phyloP scores from a whole-genome alignment of 208 protist species.

The Tritrichomonas foetus region DNA sequence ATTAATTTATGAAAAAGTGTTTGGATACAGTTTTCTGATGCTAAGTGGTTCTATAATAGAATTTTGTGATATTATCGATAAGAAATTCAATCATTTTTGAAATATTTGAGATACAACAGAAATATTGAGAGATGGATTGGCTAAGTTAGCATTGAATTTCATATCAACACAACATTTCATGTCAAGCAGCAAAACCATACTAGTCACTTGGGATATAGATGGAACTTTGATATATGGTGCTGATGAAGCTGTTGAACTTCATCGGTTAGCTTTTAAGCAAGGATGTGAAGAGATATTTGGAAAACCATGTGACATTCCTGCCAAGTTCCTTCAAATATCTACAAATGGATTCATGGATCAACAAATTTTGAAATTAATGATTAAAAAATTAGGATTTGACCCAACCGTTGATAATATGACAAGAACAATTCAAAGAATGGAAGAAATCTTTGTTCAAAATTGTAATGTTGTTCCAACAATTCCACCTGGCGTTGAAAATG shows the following conservation, averaged over 20 bases:
- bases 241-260: not conserved
- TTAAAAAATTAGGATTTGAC: not conserved
- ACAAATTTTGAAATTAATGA: not conserved
- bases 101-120: too few relatives aligned
- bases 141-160: too few relatives aligned
- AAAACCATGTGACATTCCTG: not conserved
- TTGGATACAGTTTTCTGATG: too few relatives aligned
- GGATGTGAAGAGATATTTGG: not conserved
- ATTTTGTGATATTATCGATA: too few relatives aligned
- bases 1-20: too few relatives aligned
- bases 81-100: too few relatives aligned
- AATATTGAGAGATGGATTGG: too few relatives aligned
- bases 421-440: not conserved
- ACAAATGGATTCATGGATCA: not conserved
- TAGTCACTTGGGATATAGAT: conserved; percentile 2
- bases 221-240: not conserved
- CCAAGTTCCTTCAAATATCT: not conserved
- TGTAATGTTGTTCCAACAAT: not conserved
- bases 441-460: not conserved
- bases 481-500: not conserved
- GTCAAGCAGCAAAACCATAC: too few relatives aligned
- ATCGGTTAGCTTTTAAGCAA: not conserved
- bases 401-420: not conserved
- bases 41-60: too few relatives aligned
- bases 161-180: too few relatives aligned